Conservation (phyloP, 1,284 basidiomycete genomes). For the Testicularia cyperi region DNA sequence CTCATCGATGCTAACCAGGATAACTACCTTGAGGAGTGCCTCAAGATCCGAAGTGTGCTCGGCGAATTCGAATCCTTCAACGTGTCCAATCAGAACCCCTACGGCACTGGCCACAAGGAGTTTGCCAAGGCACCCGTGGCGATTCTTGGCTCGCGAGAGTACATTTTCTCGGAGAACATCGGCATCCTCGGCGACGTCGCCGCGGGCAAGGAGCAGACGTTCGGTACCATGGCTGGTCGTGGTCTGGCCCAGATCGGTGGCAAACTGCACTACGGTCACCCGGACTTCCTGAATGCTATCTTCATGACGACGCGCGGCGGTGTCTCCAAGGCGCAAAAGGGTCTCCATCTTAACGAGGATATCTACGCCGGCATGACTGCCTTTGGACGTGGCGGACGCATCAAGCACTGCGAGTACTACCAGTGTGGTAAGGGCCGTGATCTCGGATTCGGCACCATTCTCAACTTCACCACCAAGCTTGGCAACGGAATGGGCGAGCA, state of each 20-base stretch:
- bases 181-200: constrained; percentile 98
- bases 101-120: constrained; percentile 69
- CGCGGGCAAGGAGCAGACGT: constrained; percentile 98
- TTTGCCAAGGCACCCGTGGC: constrained; percentile 88
- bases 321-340: constrained; percentile 98
- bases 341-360: constrained; percentile 96
- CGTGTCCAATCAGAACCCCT: constrained; percentile 83
- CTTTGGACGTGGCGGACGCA: constrained; percentile 90
- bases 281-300: constrained; percentile 95
- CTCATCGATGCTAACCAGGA: constrained; percentile 99
- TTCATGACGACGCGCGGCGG: constrained; percentile 99
- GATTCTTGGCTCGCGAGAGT: constrained; percentile 97
- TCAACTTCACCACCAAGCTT: constrained; percentile 99
- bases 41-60: constrained; percentile 98
- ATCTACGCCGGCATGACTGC: constrained; percentile 99
- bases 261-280: constrained; percentile 97
- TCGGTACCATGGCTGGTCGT: constrained; percentile 93
- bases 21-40: constrained; percentile 98
- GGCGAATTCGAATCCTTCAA: constrained; percentile 95
- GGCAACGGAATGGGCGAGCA: constrained; percentile 99
- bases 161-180: constrained; percentile 99
- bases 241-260: constrained; percentile 96
- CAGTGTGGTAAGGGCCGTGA: constrained; percentile 96
- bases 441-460: constrained; percentile 95
- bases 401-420: constrained; percentile 99